Evolutionary conservation across 192 early-diverging fungal genomes (phyloP).

Genomic region (Phycomyces blakesleeanus): DNA sequence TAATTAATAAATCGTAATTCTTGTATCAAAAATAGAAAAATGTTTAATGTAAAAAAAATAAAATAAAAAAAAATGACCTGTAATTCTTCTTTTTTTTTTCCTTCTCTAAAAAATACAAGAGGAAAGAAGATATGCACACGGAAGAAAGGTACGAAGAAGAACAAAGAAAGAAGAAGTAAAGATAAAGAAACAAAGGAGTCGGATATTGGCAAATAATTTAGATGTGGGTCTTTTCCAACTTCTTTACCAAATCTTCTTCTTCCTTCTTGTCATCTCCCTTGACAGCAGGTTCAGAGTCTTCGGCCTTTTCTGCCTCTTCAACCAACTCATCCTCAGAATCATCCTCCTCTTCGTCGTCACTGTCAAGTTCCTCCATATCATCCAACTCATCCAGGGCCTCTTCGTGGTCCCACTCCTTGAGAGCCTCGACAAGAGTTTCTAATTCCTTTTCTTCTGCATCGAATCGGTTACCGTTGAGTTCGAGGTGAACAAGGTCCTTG

Average conservation of each 20-base stretch:
- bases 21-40: too few relatives aligned
- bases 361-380: slow-evolving; percentile 87
- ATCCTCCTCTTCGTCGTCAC: slow-evolving; percentile 67
- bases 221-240: slow-evolving; percentile 27
- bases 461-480: slow-evolving; percentile 92
- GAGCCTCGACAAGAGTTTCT: slow-evolving; percentile 63
- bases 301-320: slow-evolving; percentile 42
- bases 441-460: slow-evolving; percentile 78
- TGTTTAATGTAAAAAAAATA: too few relatives aligned
- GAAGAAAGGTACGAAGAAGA: neutral
- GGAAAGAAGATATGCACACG: neutral
- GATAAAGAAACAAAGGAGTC: too few relatives aligned
- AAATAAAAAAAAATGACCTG: too few relatives aligned
- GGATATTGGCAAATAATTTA: slow-evolving; percentile 9
- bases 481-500: slow-evolving; percentile 57
- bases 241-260: slow-evolving; percentile 23
- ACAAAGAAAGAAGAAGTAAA: neutral
- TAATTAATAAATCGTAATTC: too few relatives aligned
- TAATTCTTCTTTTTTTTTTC: too few relatives aligned
- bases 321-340: slow-evolving; percentile 54
- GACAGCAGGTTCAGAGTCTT: slow-evolving; percentile 15
- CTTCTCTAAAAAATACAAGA: too few relatives aligned
- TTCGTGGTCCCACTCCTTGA: slow-evolving; percentile 63
- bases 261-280: slow-evolving; percentile 15
- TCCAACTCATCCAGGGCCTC: slow-evolving; percentile 91